phyloP scores from a whole-genome alignment of 139 green algal species.

The Klebsormidium nitens region DNA sequence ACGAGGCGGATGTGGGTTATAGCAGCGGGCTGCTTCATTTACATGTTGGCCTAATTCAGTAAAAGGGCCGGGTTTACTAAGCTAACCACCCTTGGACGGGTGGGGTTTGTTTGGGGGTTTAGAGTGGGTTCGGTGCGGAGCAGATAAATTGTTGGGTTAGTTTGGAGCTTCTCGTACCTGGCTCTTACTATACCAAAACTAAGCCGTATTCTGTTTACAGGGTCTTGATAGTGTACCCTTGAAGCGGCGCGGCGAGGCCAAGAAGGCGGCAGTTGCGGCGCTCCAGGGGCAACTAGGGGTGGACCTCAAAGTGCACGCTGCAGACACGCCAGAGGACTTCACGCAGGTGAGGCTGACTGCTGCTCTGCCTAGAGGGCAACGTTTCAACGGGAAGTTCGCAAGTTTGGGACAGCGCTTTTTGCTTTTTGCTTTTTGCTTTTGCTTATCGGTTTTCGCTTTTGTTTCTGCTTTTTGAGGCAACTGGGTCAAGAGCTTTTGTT shows the following conservation, averaged over 20 bases:
- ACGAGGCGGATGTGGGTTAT: no score
- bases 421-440: neutral
- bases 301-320: conserved; percentile 12
- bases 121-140: no score
- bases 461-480: neutral
- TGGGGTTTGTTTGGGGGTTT: no score
- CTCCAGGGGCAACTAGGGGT: conserved; percentile 23
- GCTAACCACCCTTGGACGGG: no score
- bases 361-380: neutral
- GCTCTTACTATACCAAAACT: no score
- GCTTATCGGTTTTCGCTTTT: neutral
- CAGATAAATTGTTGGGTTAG: no score
- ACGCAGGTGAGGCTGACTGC: conserved; percentile 19
- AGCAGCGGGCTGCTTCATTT: no score
- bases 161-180: no score
- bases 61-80: no score
- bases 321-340: conserved; percentile 21
- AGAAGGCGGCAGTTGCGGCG: conserved; percentile 22
- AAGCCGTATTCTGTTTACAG: no score
- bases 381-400: neutral
- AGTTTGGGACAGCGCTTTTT: neutral
- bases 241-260: conserved; percentile 21
- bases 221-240: conserved; percentile 1
- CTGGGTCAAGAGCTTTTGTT: neutral
- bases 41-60: no score